Evolutionary conservation across 2,329 filamentous ascomycete species (phyloP).

Genomic region (Paradendryphiella salina): DNA sequence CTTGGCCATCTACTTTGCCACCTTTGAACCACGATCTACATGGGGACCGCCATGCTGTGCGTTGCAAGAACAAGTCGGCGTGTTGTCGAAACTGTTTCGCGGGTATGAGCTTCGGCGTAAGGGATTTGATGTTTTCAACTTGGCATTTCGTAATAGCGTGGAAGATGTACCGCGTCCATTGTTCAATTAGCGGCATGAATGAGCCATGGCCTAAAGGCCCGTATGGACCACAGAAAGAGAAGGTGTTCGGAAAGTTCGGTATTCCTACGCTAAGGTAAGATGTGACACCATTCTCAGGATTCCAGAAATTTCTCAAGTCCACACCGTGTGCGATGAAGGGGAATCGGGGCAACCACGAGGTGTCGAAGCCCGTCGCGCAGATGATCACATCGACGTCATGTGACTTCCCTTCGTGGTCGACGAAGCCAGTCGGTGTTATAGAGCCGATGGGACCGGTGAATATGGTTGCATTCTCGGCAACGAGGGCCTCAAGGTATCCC

Average conservation of each 20-base stretch:
- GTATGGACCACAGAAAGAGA: conserved; percentile 48
- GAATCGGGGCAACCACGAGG: conserved; percentile 33
- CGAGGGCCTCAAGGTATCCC: conserved; percentile 30
- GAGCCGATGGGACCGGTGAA: conserved; percentile 25
- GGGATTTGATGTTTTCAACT: conserved; percentile 28
- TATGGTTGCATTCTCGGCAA: conserved; percentile 23
- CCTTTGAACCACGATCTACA: conserved; percentile 35
- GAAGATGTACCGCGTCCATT: conserved; percentile 32
- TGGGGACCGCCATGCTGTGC: conserved; percentile 31
- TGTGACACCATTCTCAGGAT: conserved; percentile 38
- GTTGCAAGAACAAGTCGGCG: conserved; percentile 29
- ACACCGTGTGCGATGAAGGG: conserved; percentile 32
- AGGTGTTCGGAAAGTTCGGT: conserved; percentile 52
- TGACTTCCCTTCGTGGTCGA: conserved; percentile 20
- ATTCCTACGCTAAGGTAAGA: conserved; percentile 50
- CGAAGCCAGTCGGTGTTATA: conserved; percentile 29
- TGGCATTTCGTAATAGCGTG: conserved; percentile 29
- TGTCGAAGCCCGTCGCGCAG: conserved; percentile 51
- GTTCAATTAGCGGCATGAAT: conserved; percentile 32
- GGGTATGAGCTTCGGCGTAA: conserved; percentile 20
- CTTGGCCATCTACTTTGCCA: conserved; percentile 26
- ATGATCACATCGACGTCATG: conserved; percentile 49
- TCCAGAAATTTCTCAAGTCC: conserved; percentile 47
- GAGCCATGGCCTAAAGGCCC: conserved; percentile 28
- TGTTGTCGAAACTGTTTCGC: conserved; percentile 25